Evolutionary conservation across 208 protist species (phyloP), one percentile per base, ranked within the genome.

Genomic region (Leishmania tropica): DNA sequence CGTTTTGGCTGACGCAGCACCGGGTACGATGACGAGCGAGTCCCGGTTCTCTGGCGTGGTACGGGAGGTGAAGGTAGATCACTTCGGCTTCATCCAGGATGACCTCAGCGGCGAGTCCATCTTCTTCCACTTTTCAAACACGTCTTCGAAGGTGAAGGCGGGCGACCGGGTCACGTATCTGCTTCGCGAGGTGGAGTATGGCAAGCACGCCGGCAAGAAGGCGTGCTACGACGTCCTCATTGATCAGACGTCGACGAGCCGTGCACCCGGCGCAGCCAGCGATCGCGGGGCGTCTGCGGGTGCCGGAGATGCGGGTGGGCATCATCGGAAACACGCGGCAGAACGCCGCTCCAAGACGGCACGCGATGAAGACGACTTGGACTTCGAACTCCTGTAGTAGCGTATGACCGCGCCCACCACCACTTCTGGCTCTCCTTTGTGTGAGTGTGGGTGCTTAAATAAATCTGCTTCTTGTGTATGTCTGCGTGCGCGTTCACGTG

Each of bases 101-200:
- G 90, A 93, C 78, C 78, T 89, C 67, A 89, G 83, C 17, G 92
- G 94, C 0, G 89, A 93, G 64, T 95, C 90, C 45, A 89, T 97
- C 56, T 95, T 97, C 83, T 97, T 97, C 54, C 94, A 97, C 81
- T 35, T 87, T 73, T 84, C 76, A 47, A 90, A 94, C 81, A 77
- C 78, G 19, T 68, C 51, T 19, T 37, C 62, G 10, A 62, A 17
- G 19, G 75, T 94, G 58, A 82, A 83, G 74, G 75, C 70, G 45
- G 92, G 91, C 10, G 92, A 95, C 73, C 75, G 80, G 3, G 94
- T 97, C 3, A 87, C 85, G 17, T 97, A 95, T 80, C 40, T 91
- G 48, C 81, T 97, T 71, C 86, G 85, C 15, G 90, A 92, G 77
- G 53, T 95, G 28, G 71, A 53, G 13, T n/a, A 77, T 15, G 92